Percentiles rank a stretch among this genome's conserved stretches.
Conservation (phyloP, 768 basidiomycete species). For the Auricularia heimuer region DNA sequence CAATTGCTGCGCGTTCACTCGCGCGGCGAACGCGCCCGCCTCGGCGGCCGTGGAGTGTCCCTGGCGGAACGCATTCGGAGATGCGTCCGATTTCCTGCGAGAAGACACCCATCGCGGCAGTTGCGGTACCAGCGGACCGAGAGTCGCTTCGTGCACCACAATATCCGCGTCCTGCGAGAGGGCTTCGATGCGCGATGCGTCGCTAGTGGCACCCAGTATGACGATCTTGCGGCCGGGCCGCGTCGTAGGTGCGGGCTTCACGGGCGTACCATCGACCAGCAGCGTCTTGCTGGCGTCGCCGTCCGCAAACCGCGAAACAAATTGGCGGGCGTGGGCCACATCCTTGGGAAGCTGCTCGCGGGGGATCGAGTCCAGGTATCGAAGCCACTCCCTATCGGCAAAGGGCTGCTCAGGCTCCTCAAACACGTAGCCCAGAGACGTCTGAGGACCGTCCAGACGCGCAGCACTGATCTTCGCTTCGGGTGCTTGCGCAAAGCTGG, state of each 20-base stretch:
- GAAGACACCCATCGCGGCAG: constrained; percentile 27
- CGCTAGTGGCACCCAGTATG: constrained; percentile 69
- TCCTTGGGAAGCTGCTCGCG: neutral
- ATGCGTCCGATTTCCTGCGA: constrained; percentile 41
- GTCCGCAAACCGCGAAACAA: neutral
- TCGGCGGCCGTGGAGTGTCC: constrained; percentile 74
- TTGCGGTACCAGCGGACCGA: constrained; percentile 47
- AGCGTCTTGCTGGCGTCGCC: constrained; percentile 8
- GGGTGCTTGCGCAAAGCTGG: constrained; percentile 35
- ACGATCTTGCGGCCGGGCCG: constrained; percentile 56
- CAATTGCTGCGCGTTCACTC: constrained; percentile 46
- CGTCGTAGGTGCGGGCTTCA: constrained; percentile 17
- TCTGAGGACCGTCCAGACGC: constrained; percentile 66
- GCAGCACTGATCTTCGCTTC: constrained; percentile 58
- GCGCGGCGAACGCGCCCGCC: constrained; percentile 67
- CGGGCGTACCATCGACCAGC: constrained; percentile 20
- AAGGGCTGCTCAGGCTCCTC: constrained; percentile 34
- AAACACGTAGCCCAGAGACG: constrained; percentile 76
- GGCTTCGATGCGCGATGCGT: constrained; percentile 41
- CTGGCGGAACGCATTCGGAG: constrained; percentile 32
- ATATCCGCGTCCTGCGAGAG: constrained; percentile 58
- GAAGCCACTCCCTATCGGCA: constrained; percentile 9
- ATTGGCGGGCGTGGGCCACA: neutral
- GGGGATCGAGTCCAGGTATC: constrained; percentile 10
- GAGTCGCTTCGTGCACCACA: constrained; percentile 81